Evolutionary conservation across 805 yeast species (phyloP).

Genomic region (Candida chilensis): DNA sequence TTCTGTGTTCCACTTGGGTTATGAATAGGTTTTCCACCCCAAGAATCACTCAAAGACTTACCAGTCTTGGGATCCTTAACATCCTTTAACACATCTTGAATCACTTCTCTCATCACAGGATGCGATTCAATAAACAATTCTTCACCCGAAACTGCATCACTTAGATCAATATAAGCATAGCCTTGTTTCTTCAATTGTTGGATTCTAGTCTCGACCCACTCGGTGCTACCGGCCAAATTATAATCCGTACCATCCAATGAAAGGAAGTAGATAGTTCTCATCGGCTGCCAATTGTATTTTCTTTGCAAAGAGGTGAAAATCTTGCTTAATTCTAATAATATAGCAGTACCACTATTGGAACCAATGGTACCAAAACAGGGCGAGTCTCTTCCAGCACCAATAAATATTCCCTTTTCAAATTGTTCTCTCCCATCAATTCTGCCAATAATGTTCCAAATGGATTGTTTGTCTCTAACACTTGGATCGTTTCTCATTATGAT

Average conservation of each 20-base stretch:
- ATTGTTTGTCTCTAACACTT: conserved; percentile 44
- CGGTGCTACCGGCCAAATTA: conserved; percentile 79
- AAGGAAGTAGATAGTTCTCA: conserved; percentile 72
- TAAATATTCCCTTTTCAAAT: conserved; percentile 56
- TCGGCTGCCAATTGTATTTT: conserved; percentile 70
- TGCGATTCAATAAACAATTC: conserved; percentile 48
- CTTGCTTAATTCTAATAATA: conserved; percentile 63
- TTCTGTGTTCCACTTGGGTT: conserved; percentile 37
- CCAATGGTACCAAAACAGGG: conserved; percentile 65
- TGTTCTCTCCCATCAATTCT: conserved; percentile 77
- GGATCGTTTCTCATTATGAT: conserved; percentile 21
- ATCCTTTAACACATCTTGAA: conserved; percentile 28
- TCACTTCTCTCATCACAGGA: conserved; percentile 49
- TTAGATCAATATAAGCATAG: conserved; percentile 64
- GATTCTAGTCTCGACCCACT: conserved; percentile 54
- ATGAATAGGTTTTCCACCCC: conserved; percentile 4
- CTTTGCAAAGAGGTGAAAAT: conserved; percentile 56
- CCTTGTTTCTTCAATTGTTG: conserved; percentile 50
- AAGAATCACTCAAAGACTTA: conserved; percentile 7
- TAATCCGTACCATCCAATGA: conserved; percentile 80
- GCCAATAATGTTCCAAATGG: conserved; percentile 73
- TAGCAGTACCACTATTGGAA: conserved; percentile 68
- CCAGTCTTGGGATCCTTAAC: conserved; percentile 13
- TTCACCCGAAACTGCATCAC: conserved; percentile 51
- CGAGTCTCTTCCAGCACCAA: conserved; percentile 81